Evolutionary conservation across 163 green algal species (phyloP).

Genomic region (Chlamydomonas reinhardtii): DNA sequence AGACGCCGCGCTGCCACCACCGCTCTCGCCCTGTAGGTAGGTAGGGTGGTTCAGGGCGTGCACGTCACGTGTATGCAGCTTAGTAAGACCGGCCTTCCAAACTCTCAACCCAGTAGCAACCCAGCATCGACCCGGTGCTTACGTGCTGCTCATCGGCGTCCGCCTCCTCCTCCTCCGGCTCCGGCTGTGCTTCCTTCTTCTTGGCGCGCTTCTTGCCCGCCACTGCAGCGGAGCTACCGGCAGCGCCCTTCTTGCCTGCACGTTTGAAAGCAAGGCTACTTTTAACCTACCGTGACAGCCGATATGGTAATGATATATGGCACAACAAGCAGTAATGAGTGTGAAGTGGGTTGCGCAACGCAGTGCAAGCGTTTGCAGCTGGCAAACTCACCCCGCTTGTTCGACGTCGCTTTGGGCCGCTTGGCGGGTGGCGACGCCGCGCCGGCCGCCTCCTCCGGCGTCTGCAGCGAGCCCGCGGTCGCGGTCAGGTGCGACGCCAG

Average conservation of each 20-base stretch:
- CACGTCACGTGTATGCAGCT: too few species aligned
- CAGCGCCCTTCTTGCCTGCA: background rate
- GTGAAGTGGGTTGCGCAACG: too few species aligned
- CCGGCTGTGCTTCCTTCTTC: background rate
- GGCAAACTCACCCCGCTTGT: too few species aligned
- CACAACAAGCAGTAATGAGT: too few species aligned
- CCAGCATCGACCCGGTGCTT: background rate
- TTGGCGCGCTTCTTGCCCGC: conserved; percentile 37
- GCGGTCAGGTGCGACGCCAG: conserved; percentile 62
- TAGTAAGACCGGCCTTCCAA: too few species aligned
- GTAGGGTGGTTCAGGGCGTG: too few species aligned
- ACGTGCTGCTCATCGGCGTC: conserved; percentile 6
- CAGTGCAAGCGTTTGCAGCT: too few species aligned
- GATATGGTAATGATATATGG: too few species aligned
- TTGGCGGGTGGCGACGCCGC: background rate
- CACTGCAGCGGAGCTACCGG: background rate
- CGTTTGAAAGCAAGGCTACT: too few species aligned
- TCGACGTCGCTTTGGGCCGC: background rate
- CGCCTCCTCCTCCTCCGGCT: background rate
- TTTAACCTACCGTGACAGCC: too few species aligned
- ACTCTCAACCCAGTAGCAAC: too few species aligned
- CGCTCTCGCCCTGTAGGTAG: too few species aligned
- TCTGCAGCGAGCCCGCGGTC: background rate
- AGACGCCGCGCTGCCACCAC: background rate
- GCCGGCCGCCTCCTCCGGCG: background rate